phyloP scores from a whole-genome alignment of 2,329 filamentous ascomycete species.

The Ophiostoma fasciatum region DNA sequence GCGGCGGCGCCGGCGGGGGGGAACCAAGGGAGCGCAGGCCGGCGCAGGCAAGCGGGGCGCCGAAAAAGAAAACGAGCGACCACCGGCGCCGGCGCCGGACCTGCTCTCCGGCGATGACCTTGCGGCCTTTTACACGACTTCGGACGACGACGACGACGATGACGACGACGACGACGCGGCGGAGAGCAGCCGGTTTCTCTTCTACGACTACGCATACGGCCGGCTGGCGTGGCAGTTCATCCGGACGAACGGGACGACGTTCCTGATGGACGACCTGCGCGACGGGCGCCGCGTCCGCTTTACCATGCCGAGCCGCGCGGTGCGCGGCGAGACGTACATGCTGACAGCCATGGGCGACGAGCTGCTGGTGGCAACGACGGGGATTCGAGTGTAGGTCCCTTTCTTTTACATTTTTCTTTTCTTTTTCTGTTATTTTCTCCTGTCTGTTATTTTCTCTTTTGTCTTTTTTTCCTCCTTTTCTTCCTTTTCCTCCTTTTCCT shows the following conservation, averaged over 20 bases:
- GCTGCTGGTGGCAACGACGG: slow-evolving; percentile 4
- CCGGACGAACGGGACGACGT: background rate
- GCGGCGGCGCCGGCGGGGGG: too few species aligned
- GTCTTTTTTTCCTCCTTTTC: too few species aligned
- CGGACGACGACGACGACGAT: background rate
- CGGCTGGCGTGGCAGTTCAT: slow-evolving; percentile 9
- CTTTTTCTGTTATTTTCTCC: too few species aligned
- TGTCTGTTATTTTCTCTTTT: too few species aligned
- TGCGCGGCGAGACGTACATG: slow-evolving; percentile 5
- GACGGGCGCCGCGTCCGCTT: slow-evolving; percentile 2
- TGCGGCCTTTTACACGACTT: too few species aligned
- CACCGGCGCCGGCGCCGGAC: background rate
- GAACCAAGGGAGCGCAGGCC: too few species aligned
- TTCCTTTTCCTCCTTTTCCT: too few species aligned
- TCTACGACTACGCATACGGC: slow-evolving; percentile 9
- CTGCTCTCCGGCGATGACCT: background rate
- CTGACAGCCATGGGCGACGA: slow-evolving; percentile 7
- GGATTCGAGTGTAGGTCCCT: slow-evolving; percentile 4
- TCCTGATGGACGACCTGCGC: slow-evolving; percentile 10
- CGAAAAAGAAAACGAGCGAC: too few species aligned
- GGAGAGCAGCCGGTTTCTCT: background rate
- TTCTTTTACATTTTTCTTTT: too few species aligned
- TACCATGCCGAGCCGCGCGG: background rate
- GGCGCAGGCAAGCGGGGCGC: too few species aligned
- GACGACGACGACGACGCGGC: background rate